Conservation (phyloP, 257 asterid species). For the Misopates orontium region DNA sequence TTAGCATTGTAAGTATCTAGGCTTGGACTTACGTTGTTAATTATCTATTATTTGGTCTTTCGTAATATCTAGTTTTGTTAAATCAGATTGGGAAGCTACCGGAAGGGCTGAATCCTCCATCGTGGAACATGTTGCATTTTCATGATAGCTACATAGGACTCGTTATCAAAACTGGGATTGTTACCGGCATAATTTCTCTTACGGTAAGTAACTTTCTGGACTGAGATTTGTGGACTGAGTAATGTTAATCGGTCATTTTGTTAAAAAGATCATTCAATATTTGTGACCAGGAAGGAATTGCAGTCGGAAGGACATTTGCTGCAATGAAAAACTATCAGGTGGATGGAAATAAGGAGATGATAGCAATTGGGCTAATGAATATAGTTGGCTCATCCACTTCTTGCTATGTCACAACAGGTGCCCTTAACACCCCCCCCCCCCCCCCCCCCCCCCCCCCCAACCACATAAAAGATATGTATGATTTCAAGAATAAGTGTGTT, state of each 20-base stretch:
- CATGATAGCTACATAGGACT: slow-evolving; percentile 60
- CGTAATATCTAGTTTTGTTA: neutral
- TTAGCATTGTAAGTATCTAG: slow-evolving; percentile 57
- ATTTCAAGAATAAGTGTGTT: no score
- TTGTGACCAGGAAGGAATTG: slow-evolving; percentile 76
- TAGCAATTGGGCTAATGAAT: slow-evolving; percentile 87
- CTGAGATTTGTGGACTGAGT: no score
- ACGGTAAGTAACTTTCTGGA: slow-evolving; percentile 50
- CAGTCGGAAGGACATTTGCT: slow-evolving; percentile 94
- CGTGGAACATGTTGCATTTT: slow-evolving; percentile 86
- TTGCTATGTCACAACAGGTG: slow-evolving; percentile 83
- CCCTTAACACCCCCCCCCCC: no score
- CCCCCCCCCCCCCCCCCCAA: no score
- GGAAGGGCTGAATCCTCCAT: slow-evolving; percentile 82
- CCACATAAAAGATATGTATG: no score
- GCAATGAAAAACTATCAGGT: slow-evolving; percentile 89
- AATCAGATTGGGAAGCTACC: slow-evolving; percentile 74
- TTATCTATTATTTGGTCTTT: neutral
- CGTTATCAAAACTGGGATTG: slow-evolving; percentile 68
- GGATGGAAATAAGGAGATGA: slow-evolving; percentile 94
- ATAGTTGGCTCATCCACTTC: slow-evolving; percentile 86
- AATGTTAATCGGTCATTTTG: no score
- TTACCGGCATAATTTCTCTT: slow-evolving; percentile 87
- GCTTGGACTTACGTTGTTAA: no score
- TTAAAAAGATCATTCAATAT: no score